Base-by-base conservation (phyloP, 768 basidiomycete genomes). In the Dacryopinax primogenitus region DNA sequence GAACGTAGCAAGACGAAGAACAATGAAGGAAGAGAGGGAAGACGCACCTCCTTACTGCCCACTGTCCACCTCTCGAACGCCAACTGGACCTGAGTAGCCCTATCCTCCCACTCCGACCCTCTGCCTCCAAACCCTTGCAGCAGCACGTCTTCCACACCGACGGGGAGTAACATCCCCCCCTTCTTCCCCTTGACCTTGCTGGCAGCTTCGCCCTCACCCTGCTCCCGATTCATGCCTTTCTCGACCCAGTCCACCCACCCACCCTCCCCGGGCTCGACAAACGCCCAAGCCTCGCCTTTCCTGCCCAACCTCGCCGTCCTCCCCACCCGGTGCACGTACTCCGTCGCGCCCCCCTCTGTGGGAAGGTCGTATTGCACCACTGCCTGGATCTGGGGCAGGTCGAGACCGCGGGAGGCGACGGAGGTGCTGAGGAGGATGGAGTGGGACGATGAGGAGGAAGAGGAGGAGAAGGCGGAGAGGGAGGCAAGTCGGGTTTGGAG, bases 301-400 rank as follows among this genome's bases (percentile, higher is more conserved):
- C 87, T 90, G 15, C 96, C 96, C 7, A 88, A 94, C 74, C 96
- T 91, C 15, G 96, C 96, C 1, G 96, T 99, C 62, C 96, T 86
- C 32, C 96, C 96, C 7, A 98, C 91, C 58, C 96, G 84, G 77
- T 99, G 96, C 11, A 99, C 86, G 70, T 99, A 98, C 73, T 99
- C 96, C 12, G 88, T 96, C 30, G 86, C 86, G 11, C 96, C 95
- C 18, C 93, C 90, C 78, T 99, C 96, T 0, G 96, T 98, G 0
- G 96, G 95, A 23, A 98, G 83, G 73, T 99, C 96, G 71, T 96
- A 96, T 72, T 99, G 96, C 33, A 98, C 77, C 67, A 99, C 93
- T 1, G 91, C 90, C 35, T 88, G 86, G 6, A 98, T 93, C n/a
- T 90, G 81, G 3, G 93, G 93, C 30, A 99, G 79, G 76, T 98